phyloP scores from a whole-genome alignment of 257 asterid genomes.

The Henckelia pumila region DNA sequence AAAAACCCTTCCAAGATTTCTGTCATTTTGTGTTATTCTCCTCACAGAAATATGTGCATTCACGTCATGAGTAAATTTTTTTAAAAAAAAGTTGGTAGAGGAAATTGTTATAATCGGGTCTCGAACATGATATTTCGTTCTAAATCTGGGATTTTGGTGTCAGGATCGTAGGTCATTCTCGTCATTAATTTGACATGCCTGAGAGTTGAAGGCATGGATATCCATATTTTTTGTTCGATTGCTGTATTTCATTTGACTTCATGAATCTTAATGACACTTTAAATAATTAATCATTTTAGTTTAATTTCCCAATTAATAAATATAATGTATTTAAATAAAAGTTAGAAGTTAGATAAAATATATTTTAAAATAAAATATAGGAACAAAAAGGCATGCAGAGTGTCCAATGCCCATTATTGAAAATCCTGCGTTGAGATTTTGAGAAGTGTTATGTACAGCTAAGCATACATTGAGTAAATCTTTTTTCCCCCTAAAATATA shows the following conservation, averaged over 20 bases:
- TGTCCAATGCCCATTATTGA: slow-evolving; percentile 34
- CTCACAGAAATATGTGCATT: slow-evolving; percentile 29
- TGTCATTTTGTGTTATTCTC: slow-evolving; percentile 17
- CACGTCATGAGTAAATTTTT: too few species aligned
- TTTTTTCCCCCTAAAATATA: not conserved
- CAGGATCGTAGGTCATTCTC: too few species aligned
- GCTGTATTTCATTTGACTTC: not conserved
- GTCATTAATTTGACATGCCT: too few species aligned
- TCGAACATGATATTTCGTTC: too few species aligned
- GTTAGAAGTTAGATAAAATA: not conserved
- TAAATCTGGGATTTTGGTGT: too few species aligned
- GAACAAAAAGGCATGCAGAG: not conserved
- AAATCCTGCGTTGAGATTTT: slow-evolving; percentile 41
- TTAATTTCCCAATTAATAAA: too few species aligned
- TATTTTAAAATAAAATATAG: slow-evolving; percentile 29
- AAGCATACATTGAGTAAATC: slow-evolving; percentile 25
- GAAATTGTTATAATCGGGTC: too few species aligned
- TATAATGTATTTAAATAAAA: too few species aligned
- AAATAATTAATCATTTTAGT: too few species aligned
- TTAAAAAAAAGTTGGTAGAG: too few species aligned
- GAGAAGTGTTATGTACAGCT: slow-evolving; percentile 38
- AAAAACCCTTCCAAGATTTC: slow-evolving; percentile 26
- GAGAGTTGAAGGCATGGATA: too few species aligned
- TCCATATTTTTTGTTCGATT: too few species aligned
- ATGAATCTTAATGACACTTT: not conserved